phyloP scores from a whole-genome alignment of 2,329 filamentous ascomycete species.

The Diaporthe citrichinensis region DNA sequence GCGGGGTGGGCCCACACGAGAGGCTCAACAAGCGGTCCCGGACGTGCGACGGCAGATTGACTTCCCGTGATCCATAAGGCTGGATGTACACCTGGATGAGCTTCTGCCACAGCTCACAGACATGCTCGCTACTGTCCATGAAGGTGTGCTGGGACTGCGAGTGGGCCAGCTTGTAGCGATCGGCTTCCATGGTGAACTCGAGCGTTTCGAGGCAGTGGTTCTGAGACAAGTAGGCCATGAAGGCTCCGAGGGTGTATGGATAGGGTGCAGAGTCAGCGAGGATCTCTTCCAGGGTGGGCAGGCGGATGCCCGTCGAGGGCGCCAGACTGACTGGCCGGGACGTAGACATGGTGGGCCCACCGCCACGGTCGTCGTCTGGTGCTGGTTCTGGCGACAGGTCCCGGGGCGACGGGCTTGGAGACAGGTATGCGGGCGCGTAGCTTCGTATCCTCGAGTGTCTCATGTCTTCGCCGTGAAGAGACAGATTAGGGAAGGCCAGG shows the following conservation, averaged over 20 bases:
- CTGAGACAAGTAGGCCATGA: constrained; percentile 96
- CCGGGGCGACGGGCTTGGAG: constrained; percentile 56
- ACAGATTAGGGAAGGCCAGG: constrained; percentile 43
- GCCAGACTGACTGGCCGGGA: constrained; percentile 66
- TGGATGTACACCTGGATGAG: constrained; percentile 91
- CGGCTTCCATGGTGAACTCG: constrained; percentile 95
- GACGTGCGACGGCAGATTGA: constrained; percentile 90
- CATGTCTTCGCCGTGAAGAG: constrained; percentile 53
- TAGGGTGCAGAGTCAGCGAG: constrained; percentile 87
- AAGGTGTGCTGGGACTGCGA: constrained; percentile 58
- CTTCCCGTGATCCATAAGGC: constrained; percentile 86
- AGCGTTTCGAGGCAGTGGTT: constrained; percentile 97
- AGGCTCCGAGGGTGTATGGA: constrained; percentile 91
- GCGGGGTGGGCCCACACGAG: constrained; percentile 72
- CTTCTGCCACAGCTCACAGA: constrained; percentile 88
- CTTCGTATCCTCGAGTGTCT: constrained; percentile 61
- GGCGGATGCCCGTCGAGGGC: constrained; percentile 55
- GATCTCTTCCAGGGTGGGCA: constrained; percentile 87
- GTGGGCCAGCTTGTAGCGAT: constrained; percentile 80
- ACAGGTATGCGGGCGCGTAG: constrained; percentile 60
- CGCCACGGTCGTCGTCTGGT: constrained; percentile 60
- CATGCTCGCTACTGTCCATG: constrained; percentile 70
- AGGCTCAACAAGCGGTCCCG: constrained; percentile 83
- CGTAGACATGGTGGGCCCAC: constrained; percentile 59
- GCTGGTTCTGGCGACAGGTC: constrained; percentile 60